Base-by-base conservation (phyloP, 2,329 filamentous ascomycete species). In the Alternaria incomplexa region DNA sequence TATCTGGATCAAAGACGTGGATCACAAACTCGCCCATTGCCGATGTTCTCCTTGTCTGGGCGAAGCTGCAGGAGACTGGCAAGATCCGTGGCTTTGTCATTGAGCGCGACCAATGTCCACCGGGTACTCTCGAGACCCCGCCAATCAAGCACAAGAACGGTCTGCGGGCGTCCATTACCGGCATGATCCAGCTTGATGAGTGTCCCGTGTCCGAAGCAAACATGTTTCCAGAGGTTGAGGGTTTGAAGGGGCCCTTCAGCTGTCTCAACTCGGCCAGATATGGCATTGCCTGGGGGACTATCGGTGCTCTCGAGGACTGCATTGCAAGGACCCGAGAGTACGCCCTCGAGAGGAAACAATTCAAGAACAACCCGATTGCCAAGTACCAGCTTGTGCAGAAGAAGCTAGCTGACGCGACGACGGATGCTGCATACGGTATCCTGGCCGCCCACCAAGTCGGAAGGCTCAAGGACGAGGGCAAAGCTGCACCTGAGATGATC, bases 331-430 rank as follows among this genome's bases (percentile, higher is more conserved):
- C 96, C 4, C 86, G 95, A 65, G 89, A 89, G 12, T 99, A 99
- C 78, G 89, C 94, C n/a, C 83, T 99, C 54, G 94, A 97, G 80
- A 87, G 96, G 67, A 95, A 91, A 82, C 96, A 99, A 81, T 99
- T 99, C 87, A 97, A 96, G 84, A 89, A 90, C 53, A 98, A 98
- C 80, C 94, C 95, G 0, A 86, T 99, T 56, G 96, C 95, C 44
- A 96, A 92, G 80, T 99, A 99, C 78, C 96, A 99, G 83, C 89
- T 99, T 13, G 88, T 99, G 56, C 96, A 99, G 85, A 97, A 97
- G 88, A 99, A 99, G 85, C 85, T 99, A 65, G 91, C 95, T 1
- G 96, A 99, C 80, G 96, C 96, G 2, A 85, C 88, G 5, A 97
- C 95, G 1, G 96, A 99, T 79, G 93, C 92, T 3, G 91, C 94